phyloP scores from a whole-genome alignment of 2,329 filamentous ascomycete species.

The Sclerotinia minor region DNA sequence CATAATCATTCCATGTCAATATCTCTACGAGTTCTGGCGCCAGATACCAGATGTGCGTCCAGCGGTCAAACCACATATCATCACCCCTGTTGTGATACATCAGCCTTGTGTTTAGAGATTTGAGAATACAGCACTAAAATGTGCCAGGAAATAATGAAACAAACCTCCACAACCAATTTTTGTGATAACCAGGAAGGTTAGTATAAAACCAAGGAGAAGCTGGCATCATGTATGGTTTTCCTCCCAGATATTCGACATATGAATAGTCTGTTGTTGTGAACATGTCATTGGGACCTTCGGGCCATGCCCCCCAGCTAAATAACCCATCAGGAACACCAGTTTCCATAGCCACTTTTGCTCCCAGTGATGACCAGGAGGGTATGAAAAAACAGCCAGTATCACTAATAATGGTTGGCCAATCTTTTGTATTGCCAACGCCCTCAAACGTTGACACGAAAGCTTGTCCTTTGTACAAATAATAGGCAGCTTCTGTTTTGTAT shows the following conservation, averaged over 20 bases:
- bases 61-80: constrained; percentile 1
- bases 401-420: constrained; percentile 1
- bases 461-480: constrained; percentile 1
- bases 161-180: background rate
- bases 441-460: constrained; percentile 5
- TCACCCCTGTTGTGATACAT: background rate
- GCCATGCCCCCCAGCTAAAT: background rate
- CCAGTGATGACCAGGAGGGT: background rate
- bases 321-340: background rate
- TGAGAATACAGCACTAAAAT: background rate
- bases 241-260: background rate
- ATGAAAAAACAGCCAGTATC: background rate
- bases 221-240: constrained; percentile 1
- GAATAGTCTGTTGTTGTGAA: constrained; percentile 6
- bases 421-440: background rate
- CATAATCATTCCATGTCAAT: background rate
- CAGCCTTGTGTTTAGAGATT: background rate
- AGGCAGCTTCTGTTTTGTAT: constrained; percentile 2
- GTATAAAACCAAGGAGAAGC: background rate
- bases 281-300: background rate
- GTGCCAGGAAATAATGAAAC: background rate
- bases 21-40: background rate
- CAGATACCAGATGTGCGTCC: background rate
- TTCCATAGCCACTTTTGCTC: background rate
- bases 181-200: constrained; percentile 1